Conservation (phyloP, 805 yeast species). For the Candida morakotiae region DNA sequence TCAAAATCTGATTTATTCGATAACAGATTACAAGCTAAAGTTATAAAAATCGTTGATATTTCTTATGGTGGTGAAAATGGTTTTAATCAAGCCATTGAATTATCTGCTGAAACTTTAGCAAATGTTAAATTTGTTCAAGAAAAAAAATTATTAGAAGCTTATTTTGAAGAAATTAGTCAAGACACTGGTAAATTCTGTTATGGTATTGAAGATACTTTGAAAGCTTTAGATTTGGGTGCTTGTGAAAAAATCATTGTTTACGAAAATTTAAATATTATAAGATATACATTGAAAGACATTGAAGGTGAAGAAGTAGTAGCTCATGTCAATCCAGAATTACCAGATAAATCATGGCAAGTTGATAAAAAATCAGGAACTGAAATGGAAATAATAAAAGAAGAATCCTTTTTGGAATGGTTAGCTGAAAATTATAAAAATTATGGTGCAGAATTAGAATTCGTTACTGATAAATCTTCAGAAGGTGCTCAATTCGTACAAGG, state of each 20-base stretch:
- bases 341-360: slow-evolving; percentile 69
- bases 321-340: slow-evolving; percentile 66
- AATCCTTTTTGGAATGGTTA: slow-evolving; percentile 90
- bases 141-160: slow-evolving; percentile 85
- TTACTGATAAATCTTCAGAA: slow-evolving; percentile 93
- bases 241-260: slow-evolving; percentile 89
- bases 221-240: slow-evolving; percentile 95
- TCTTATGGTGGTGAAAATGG: slow-evolving; percentile 99
- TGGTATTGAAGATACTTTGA: slow-evolving; percentile 93
- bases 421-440: slow-evolving; percentile 93
- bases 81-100: slow-evolving; percentile 97
- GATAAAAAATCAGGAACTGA: slow-evolving; percentile 88
- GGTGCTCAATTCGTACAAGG: slow-evolving; percentile 98
- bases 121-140: slow-evolving; percentile 98
- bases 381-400: slow-evolving; percentile 84
- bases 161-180: slow-evolving; percentile 96
- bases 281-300: slow-evolving; percentile 79
- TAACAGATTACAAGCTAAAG: slow-evolving; percentile 78
- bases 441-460: slow-evolving; percentile 95
- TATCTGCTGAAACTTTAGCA: slow-evolving; percentile 93
- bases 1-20: slow-evolving; percentile 92
- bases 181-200: slow-evolving; percentile 97
- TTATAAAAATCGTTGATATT: slow-evolving; percentile 90
- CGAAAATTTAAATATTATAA: slow-evolving; percentile 81
- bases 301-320: slow-evolving; percentile 76